phyloP scores from a whole-genome alignment of 179 eudicot genomes.

The Sideroxylon spinosum region DNA sequence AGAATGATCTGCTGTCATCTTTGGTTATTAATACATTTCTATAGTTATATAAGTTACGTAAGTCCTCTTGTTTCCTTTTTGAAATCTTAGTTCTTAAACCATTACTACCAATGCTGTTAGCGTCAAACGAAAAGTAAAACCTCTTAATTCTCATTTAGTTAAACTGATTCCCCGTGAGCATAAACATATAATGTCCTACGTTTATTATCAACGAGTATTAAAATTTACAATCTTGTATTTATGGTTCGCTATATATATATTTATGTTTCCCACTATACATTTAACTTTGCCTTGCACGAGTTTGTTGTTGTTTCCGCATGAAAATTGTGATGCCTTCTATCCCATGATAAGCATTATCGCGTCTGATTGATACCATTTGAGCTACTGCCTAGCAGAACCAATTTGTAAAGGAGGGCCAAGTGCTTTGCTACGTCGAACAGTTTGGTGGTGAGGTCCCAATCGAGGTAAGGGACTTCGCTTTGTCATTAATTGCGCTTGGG shows the following conservation, averaged over 20 bases:
- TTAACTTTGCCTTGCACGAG: background rate
- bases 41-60: background rate
- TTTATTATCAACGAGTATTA: background rate
- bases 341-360: too few relatives aligned
- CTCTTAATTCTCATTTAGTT: background rate
- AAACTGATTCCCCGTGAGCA: background rate
- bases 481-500: too few relatives aligned
- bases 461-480: slow-evolving; percentile 43
- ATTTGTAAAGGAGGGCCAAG: slow-evolving; percentile 85
- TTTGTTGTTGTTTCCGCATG: background rate
- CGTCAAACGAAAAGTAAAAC: too few relatives aligned
- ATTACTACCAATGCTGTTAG: too few relatives aligned
- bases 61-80: background rate
- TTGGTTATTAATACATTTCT: background rate
- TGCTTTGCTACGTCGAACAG: slow-evolving; percentile 81
- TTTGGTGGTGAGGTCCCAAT: slow-evolving; percentile 77
- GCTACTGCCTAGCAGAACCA: slow-evolving; percentile 51
- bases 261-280: background rate
- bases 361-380: slow-evolving; percentile 1
- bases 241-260: background rate
- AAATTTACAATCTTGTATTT: background rate
- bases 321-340: background rate
- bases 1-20: background rate
- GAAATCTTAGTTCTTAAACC: background rate
- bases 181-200: too few relatives aligned